A percentile compares a stretch with the other conserved stretches of the same genome.
These are phyloP conservation scores for Daldinia sp. DNA, from an alignment of 2,329 filamentous ascomycete species.

Conservation along the genomic window DNA sequence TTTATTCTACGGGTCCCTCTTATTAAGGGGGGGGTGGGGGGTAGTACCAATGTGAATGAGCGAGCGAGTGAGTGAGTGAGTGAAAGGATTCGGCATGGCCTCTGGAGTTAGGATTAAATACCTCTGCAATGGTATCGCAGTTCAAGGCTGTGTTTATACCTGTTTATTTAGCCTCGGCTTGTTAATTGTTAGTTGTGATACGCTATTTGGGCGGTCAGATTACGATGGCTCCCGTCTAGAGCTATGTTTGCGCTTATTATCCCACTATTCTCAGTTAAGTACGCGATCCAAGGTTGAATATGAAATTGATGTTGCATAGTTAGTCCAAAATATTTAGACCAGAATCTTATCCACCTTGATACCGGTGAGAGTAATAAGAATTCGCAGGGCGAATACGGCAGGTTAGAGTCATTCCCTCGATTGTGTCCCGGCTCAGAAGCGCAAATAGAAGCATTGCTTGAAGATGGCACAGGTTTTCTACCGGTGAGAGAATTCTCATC, in stretches of 20 bases:
- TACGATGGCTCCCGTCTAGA: neutral
- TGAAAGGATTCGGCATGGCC: slow-evolving; percentile 19
- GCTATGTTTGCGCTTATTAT: neutral
- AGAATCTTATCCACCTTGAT: neutral
- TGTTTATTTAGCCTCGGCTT: neutral
- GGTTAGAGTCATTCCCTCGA: neutral
- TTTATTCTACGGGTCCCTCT: neutral
- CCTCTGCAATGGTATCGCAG: slow-evolving; percentile 9
- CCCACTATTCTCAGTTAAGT: neutral
- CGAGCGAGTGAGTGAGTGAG: neutral
- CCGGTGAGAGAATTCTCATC: neutral
- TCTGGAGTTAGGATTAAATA: slow-evolving; percentile 29
- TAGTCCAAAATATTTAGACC: neutral
- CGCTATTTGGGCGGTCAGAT: neutral
- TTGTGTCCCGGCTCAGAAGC: neutral
- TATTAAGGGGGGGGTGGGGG: too few relatives aligned
- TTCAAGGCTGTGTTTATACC: neutral
- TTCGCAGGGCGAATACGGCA: neutral
- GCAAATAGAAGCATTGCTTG: neutral
- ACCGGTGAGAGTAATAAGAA: neutral
- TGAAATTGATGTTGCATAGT: neutral
- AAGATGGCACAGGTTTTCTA: neutral
- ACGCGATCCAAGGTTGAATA: neutral
- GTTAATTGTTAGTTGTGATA: neutral
- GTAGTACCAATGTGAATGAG: neutral